Percentiles rank a stretch among this genome's conserved stretches.
phyloP scores from a whole-genome alignment of 139 green algal species.

The Microglena sp. region DNA sequence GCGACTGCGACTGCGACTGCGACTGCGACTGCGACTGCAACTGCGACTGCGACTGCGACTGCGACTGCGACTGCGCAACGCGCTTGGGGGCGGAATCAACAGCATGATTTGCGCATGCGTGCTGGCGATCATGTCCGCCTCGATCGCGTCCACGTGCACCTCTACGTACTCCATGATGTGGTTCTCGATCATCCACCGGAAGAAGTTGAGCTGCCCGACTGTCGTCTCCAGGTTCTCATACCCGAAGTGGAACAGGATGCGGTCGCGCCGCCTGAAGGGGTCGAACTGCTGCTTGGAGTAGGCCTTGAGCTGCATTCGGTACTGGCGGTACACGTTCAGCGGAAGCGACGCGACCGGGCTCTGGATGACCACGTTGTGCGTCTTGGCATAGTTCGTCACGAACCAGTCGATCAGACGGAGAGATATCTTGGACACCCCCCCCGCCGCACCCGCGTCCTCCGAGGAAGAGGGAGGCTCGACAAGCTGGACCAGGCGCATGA shows the following conservation, averaged over 20 bases:
- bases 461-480: no score
- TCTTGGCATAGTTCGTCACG: slow-evolving; percentile 7
- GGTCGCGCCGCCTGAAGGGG: slow-evolving; percentile 7
- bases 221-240: slow-evolving; percentile 4
- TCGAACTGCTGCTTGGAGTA: slow-evolving; percentile 17
- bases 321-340: slow-evolving; percentile 10
- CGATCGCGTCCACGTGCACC: neutral
- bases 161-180: slow-evolving; percentile 6
- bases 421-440: neutral
- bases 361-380: slow-evolving; percentile 3
- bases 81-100: no score
- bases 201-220: slow-evolving; percentile 15
- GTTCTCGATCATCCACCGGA: slow-evolving; percentile 8
- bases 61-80: no score
- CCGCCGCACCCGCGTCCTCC: no score
- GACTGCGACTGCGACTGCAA: no score
- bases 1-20: no score
- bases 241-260: neutral
- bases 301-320: slow-evolving; percentile 12
- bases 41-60: no score
- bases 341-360: neutral
- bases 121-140: slow-evolving; percentile 4
- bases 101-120: no score
- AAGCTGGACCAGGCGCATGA: no score
- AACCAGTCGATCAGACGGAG: slow-evolving; percentile 13